These are phyloP conservation scores for Fusarium nodosum DNA, from an alignment of 2,329 filamentous ascomycete species.

Conservation along the genomic window DNA sequence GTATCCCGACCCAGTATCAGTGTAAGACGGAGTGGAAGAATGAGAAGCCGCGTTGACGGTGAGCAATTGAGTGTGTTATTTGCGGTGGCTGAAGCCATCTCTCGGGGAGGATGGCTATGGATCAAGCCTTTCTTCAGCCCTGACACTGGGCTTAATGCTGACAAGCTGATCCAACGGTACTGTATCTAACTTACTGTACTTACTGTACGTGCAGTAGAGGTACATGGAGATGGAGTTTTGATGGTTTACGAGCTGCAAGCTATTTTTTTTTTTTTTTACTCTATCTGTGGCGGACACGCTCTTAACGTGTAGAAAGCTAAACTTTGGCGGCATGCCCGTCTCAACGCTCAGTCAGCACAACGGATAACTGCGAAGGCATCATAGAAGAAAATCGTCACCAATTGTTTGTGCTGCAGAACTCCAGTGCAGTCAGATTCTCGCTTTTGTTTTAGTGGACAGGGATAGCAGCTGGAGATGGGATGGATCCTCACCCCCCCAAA, in stretches of 20 bases:
- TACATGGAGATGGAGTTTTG: background rate
- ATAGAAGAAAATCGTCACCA: slow-evolving; percentile 3
- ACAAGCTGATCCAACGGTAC: slow-evolving; percentile 27
- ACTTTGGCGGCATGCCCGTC: slow-evolving; percentile 34
- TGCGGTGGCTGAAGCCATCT: slow-evolving; percentile 36
- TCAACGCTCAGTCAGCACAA: slow-evolving; percentile 22
- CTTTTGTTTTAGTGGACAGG: slow-evolving; percentile 37
- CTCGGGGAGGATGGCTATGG: slow-evolving; percentile 6
- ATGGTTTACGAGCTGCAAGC: slow-evolving; percentile 24
- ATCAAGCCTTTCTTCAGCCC: slow-evolving; percentile 27
- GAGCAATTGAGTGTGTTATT: slow-evolving; percentile 24
- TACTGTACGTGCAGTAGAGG: slow-evolving; percentile 12
- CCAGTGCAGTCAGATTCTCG: slow-evolving; percentile 29
- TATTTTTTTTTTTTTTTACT: slow-evolving; percentile 6
- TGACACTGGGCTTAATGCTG: slow-evolving; percentile 31
- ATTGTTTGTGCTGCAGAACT: slow-evolving; percentile 9
- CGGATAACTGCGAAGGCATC: slow-evolving; percentile 10
- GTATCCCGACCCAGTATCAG: background rate
- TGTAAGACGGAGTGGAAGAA: slow-evolving; percentile 30
- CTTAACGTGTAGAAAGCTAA: slow-evolving; percentile 25
- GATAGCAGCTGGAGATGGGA: slow-evolving; percentile 40
- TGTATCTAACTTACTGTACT: slow-evolving; percentile 2
- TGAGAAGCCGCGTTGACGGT: slow-evolving; percentile 33
- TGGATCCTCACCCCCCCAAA: slow-evolving; percentile 46
- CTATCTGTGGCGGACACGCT: slow-evolving; percentile 11